These are phyloP conservation scores for Amanita pseudoporphyria DNA, from an alignment of 768 basidiomycete species.

Conservation along the genomic window DNA sequence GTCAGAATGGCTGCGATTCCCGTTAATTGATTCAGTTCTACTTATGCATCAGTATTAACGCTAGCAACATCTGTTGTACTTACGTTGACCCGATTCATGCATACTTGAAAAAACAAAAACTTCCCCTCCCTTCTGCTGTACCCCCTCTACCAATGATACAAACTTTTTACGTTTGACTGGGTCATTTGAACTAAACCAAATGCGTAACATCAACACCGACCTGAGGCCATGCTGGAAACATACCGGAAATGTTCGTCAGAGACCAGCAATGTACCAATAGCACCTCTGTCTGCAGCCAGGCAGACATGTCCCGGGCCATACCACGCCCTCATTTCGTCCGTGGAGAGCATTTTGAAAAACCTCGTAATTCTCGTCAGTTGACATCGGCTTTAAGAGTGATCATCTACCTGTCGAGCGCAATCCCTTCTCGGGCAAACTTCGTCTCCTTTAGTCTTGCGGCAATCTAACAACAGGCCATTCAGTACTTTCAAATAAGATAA, in stretches of 20 bases:
- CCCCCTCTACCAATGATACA: slow-evolving; percentile 81
- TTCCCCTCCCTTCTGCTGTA: slow-evolving; percentile 83
- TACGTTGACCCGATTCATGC: slow-evolving; percentile 99
- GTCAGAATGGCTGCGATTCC: slow-evolving; percentile 94
- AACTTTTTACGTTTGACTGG: slow-evolving; percentile 71
- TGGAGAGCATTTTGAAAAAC: slow-evolving; percentile 96
- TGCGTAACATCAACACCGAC: not conserved
- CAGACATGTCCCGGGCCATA: slow-evolving; percentile 94
- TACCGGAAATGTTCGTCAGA: slow-evolving; percentile 92
- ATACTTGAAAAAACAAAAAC: slow-evolving; percentile 98
- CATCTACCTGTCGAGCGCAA: slow-evolving; percentile 76
- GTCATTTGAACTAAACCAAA: slow-evolving; percentile 58
- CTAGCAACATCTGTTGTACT: slow-evolving; percentile 19
- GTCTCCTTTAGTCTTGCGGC: slow-evolving; percentile 78
- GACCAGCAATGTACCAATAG: slow-evolving; percentile 88
- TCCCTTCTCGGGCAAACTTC: slow-evolving; percentile 91
- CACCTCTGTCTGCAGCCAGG: slow-evolving; percentile 86
- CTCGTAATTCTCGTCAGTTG: slow-evolving; percentile 28
- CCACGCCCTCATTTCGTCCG: slow-evolving; percentile 95
- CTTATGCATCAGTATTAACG: slow-evolving; percentile 3
- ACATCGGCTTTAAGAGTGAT: not conserved
- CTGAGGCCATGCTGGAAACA: slow-evolving; percentile 11
- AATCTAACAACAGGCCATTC: slow-evolving; percentile 35
- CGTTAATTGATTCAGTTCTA: slow-evolving; percentile 93
- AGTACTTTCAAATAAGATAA: not conserved